Evolutionary conservation across 495 filamentous ascomycete genomes (phyloP), one percentile per base, ranked within the genome.

Genomic region (Talaromyces stipitatus): DNA sequence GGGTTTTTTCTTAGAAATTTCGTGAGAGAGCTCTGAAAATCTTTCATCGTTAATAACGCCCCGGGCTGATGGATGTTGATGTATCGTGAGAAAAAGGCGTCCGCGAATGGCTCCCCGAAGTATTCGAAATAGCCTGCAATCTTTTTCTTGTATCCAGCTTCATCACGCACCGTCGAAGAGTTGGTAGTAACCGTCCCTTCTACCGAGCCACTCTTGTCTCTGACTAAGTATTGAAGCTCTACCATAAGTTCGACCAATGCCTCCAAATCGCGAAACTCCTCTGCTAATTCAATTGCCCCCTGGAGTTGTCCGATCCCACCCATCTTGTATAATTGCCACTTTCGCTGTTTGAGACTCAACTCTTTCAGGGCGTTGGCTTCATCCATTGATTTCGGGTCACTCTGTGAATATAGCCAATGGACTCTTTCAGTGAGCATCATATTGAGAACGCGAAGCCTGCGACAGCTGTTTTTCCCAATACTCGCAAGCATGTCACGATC

Each of bases 71-170:
- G 81, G 58, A 79, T 79, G 12, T 80, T 72, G 51, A 97, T 86
- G 32, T 88, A 79, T 57, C 84, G 82, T 47, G 85, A 80, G 62
- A 95, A 97, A 61, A 88, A 87, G 6, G 86, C 85, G 60, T 86
- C 81, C 12, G 92, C 90, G 76, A 89, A 97, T 14, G 73, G 68
- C 57, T 84, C 80, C n/a, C 86, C 88, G 61, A 88, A 94, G 30
- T 78, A 77, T 24, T 82, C 74, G 60, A 94, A 91, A 60, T 87
- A 90, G n/a, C 68, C 67, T 2, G 83, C 74, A 18, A 83, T 74
- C 22, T 76, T 72, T 28, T 72, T 64, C 10, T 69, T 69, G 10
- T 81, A 64, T 30, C 28, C 63, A 2, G 63, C 61, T 2, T 63
- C 56, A 41, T 55, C 60, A 23, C 58, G 47, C 12, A 62, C 18